phyloP scores from a whole-genome alignment of 73 alveolate genomes.

The Blepharisma stoltei region DNA sequence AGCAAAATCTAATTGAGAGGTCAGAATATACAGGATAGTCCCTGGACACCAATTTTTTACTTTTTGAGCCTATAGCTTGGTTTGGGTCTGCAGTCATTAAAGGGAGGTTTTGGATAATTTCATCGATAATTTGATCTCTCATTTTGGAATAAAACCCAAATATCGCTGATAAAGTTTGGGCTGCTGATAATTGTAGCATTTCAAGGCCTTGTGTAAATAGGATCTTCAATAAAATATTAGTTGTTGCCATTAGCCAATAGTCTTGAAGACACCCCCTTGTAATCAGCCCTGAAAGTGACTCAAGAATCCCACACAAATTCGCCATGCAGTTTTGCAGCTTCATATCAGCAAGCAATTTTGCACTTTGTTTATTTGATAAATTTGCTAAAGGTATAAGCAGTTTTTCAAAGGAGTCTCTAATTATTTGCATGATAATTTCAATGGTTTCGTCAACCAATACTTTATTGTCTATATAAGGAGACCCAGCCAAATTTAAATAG shows the following conservation, averaged over 20 bases:
- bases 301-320: neutral
- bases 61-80: slow-evolving; percentile 2
- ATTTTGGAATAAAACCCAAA: neutral
- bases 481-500: neutral
- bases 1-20: slow-evolving; percentile 12
- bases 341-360: neutral
- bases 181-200: neutral
- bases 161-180: neutral
- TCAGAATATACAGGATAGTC: neutral
- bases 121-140: neutral
- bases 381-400: slow-evolving; percentile 3
- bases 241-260: neutral
- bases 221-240: neutral
- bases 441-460: neutral
- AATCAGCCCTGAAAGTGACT: neutral
- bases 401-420: neutral
- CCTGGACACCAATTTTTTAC: neutral
- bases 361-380: neutral
- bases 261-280: neutral
- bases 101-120: neutral
- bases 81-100: slow-evolving; percentile 4
- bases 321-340: neutral
- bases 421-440: neutral
- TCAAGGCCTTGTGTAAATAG: slow-evolving; percentile 23
- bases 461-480: neutral